Percentiles rank a stretch among this genome's conserved stretches.
Evolutionary conservation across 768 basidiomycete species (phyloP).

Genomic region (Lactifluus pinguis): DNA sequence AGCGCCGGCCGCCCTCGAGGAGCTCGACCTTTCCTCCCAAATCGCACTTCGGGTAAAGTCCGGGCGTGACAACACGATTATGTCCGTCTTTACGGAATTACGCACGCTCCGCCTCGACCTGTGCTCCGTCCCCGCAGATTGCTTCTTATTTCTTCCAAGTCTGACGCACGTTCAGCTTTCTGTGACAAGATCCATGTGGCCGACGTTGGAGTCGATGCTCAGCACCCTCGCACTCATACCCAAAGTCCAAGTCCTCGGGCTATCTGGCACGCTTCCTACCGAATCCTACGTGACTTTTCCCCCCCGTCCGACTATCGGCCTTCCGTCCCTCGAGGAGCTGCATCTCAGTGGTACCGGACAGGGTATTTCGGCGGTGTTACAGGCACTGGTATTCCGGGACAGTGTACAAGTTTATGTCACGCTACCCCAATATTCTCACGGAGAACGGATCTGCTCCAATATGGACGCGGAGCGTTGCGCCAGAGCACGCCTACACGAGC

Average conservation of each 20-base stretch:
- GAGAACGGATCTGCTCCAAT: background rate
- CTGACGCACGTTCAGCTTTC: constrained; percentile 8
- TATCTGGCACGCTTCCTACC: constrained; percentile 1
- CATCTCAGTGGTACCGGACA: background rate
- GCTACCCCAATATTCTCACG: background rate
- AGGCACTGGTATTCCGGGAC: background rate
- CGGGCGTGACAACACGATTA: background rate
- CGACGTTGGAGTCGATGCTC: background rate
- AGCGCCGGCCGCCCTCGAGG: constrained; percentile 3
- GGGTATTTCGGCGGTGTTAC: background rate
- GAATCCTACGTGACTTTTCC: background rate
- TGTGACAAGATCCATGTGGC: background rate
- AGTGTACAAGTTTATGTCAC: background rate
- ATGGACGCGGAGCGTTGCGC: background rate
- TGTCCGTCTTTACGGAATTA: background rate
- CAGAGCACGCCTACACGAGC: background rate
- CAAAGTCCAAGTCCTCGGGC: constrained; percentile 2
- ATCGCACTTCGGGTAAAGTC: background rate
- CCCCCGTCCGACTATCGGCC: background rate
- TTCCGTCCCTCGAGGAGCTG: constrained; percentile 1
- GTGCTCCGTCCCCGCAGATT: background rate
- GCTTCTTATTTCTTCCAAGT: background rate
- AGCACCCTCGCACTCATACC: constrained; percentile 1
- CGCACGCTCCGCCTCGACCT: constrained; percentile 1
- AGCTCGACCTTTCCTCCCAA: constrained; percentile 9